Base-by-base conservation (phyloP, 75 land plant species). In the Pseudotsuga menziesii region DNA sequence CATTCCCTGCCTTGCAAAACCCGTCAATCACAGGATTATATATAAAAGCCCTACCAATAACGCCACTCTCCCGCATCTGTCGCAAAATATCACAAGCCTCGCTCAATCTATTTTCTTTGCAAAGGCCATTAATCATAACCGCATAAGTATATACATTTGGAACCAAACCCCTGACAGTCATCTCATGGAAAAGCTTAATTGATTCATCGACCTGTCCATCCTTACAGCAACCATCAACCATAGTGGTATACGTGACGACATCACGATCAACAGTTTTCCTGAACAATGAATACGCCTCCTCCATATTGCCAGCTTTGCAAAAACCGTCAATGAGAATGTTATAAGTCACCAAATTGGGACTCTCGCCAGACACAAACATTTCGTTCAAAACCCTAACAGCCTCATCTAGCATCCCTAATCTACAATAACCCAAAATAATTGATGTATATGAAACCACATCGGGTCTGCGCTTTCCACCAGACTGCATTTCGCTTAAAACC, bases 21-120 rank as follows among this genome's bases (percentile, higher is more conserved):
- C 92, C 89, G 80, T 95, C 93, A 69, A 95, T 82, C 59, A 95
- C 87, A 58, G 91, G 85, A 52, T 91, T 91, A 69, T 89, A 95
- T 16, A 91, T 82, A 69, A 92, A 85, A 8, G 85, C 76, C 77
- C 78, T 61, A 2, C 88, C 85, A 22, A 77, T 58, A 77, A 87
- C 73, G 70, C 79, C 85, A 29, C 84, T 80, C 39, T 69, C 71
- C n/a, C 70, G 82, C 84, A 93, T 78, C 25, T 88, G 74, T 59
- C 78, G 80, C 81, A 96, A 80, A 54, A 96, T 80, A 57, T 62
- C 78, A 32, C 81, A 64, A 17, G 97, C 98, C 59, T 93, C 92
- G 16, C 77, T 80, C 41, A 89, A 77, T 71, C 88, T 82, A 57
- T 91, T 93, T 61, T 83, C 77, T 79, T 87, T 95, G 74, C 95